Conservation (phyloP, 148 eudicot genomes). For the Fagopyrum tataricum region DNA sequence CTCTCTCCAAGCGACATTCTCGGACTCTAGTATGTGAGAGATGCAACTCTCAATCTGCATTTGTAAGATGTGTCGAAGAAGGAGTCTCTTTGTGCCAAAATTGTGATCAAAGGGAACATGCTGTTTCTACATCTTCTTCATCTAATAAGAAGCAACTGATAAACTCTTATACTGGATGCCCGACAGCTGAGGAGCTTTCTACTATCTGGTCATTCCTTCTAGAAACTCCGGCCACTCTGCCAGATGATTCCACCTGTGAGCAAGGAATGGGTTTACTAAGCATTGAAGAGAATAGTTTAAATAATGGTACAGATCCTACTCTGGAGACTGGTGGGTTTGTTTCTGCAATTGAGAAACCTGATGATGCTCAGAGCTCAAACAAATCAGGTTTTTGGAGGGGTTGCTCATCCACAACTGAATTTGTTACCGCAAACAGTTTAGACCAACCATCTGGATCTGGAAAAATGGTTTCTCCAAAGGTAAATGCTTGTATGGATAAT, state of each 20-base stretch:
- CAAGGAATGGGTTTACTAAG: constrained; percentile 53
- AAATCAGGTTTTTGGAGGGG: constrained; percentile 33
- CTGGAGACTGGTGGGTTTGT: constrained; percentile 23
- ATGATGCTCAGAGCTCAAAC: constrained; percentile 26
- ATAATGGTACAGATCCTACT: constrained; percentile 15
- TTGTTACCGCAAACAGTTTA: constrained; percentile 24
- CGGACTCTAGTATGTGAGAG: too few relatives aligned
- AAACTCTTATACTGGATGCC: constrained; percentile 78
- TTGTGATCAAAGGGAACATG: constrained; percentile 60
- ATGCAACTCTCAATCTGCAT: too few relatives aligned
- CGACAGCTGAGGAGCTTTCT: constrained; percentile 74
- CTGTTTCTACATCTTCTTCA: constrained; percentile 30
- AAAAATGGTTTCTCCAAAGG: constrained; percentile 47
- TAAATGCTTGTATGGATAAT: constrained; percentile 16
- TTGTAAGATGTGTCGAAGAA: constrained; percentile 62
- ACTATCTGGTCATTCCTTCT: constrained; percentile 68
- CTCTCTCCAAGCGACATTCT: constrained; percentile 47
- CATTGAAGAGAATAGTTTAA: constrained; percentile 33
- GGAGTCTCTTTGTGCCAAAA: constrained; percentile 65
- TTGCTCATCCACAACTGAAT: constrained; percentile 31
- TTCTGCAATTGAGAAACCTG: constrained; percentile 15
- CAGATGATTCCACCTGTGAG: constrained; percentile 45
- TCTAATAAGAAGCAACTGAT: constrained; percentile 58
- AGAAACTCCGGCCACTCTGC: constrained; percentile 29
- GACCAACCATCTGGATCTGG: constrained; percentile 28